Evolutionary conservation across 805 yeast species (phyloP), one percentile per base, ranked within the genome.

Genomic region (Ogataea siamensis): DNA sequence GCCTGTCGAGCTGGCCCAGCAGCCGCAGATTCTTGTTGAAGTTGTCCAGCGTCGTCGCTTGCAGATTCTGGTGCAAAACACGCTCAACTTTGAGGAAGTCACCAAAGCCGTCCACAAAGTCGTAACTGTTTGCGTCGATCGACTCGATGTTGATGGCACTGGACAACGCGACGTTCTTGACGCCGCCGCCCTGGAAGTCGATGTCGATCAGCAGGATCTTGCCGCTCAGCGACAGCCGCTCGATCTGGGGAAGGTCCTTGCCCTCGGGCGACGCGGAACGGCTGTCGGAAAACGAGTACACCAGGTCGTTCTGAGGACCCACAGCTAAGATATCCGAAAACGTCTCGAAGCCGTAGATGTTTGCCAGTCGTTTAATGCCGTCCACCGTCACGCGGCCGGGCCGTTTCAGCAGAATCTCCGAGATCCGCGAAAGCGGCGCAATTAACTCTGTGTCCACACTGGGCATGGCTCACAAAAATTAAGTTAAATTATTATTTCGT

Each of bases 311-410:
- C 25, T 54, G 67, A 42, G 66, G 71, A 3, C 47, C 59, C 10
- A 57, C 48, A 1, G 66, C 60, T 5, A 62, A 57, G 5, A 46
- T 46, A 42, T 60, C 64, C 4, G 54, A 49, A 37, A 62, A 62
- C 5, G 66, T 62, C 31, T 63, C 67, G 39, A 64, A 64, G 2
- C 67, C 68, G 37, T 64, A 63, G n/a, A 60, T 54, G 31, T 58
- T 58, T 9, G 67, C 58, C 9, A 64, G 41, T 15, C 60, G 43
- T 29, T 60, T 58, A 39, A 64, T 58, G 5, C 65, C 61, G 8
- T 55, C 62, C 10, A 62, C 48, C 4, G 55, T 44, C 7, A 63
- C 63, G 5, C 47, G 47, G 2, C 67, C 68, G 2, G 68, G 68
- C n/a, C 65, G 45, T 37, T 58, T 60, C 18, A 51, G 43, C 8